Percentiles rank a stretch among this genome's conserved stretches.
phyloP scores from a whole-genome alignment of 2,329 filamentous ascomycete species.

The Fusarium abutilonis region DNA sequence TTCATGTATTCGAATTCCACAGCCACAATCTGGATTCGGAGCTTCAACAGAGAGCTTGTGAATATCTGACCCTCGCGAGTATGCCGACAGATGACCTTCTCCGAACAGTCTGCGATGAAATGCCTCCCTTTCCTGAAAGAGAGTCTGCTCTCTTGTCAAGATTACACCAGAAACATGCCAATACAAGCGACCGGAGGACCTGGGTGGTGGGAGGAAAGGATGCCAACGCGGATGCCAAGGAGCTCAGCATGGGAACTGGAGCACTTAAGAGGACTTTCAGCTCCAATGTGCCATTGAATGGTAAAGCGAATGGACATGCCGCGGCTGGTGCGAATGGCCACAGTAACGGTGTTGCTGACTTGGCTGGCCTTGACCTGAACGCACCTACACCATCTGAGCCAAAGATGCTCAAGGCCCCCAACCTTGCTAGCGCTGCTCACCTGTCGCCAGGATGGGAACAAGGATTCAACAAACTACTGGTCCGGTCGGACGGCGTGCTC shows the following conservation, averaged over 20 bases:
- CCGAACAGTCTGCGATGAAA: constrained; percentile 95
- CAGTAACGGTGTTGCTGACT: constrained; percentile 67
- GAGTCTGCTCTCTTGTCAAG: constrained; percentile 91
- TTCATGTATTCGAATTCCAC: constrained; percentile 90
- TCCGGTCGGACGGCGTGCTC: constrained; percentile 83
- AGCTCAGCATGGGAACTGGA: constrained; percentile 82
- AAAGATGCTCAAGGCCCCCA: constrained; percentile 74
- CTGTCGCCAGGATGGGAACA: constrained; percentile 94
- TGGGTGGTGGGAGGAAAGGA: constrained; percentile 99
- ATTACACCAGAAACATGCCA: constrained; percentile 92
- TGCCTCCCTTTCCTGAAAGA: constrained; percentile 97
- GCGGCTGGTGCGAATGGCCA: constrained; percentile 63
- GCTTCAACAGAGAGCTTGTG: constrained; percentile 93
- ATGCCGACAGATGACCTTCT: constrained; percentile 90
- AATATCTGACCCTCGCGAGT: constrained; percentile 87
- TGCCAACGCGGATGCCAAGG: constrained; percentile 82
- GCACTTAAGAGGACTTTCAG: constrained; percentile 90
- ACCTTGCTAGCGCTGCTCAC: constrained; percentile 91
- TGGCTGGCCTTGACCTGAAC: constrained; percentile 84
- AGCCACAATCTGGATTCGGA: constrained; percentile 96
- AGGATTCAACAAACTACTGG: constrained; percentile 84
- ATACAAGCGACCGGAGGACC: constrained; percentile 92
- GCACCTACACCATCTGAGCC: constrained; percentile 65
- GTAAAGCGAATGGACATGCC: constrained; percentile 55
- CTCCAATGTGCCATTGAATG: constrained; percentile 61